These are phyloP conservation scores for Umbelopsis sp. DNA, from an alignment of 371 early-diverging fungal genomes.

Conservation along the genomic window DNA sequence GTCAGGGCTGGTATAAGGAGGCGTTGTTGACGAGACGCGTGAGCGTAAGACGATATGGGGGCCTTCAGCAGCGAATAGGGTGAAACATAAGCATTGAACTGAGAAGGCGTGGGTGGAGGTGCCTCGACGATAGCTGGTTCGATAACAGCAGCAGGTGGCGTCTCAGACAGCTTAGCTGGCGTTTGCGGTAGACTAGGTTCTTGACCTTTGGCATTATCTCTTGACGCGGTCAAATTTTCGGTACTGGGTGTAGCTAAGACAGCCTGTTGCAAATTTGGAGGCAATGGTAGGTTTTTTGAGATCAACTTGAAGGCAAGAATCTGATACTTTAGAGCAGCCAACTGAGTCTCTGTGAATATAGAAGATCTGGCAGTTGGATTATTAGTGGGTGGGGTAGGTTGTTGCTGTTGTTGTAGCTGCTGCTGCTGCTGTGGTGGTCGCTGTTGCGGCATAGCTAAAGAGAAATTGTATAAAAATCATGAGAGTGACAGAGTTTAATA, in stretches of 20 bases:
- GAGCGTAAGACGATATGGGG: conserved; percentile 49
- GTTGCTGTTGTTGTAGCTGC: conserved; percentile 13
- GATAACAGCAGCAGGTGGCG: neutral
- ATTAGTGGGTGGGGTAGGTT: conserved; percentile 1
- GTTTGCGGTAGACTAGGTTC: neutral
- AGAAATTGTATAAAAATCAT: neutral
- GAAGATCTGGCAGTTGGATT: neutral
- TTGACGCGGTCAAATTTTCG: conserved; percentile 15
- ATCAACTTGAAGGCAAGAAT: conserved; percentile 82
- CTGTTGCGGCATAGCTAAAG: conserved; percentile 1
- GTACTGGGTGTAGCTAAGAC: conserved; percentile 60
- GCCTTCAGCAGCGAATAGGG: conserved; percentile 60
- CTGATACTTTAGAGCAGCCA: conserved; percentile 73
- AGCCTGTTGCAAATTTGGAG: conserved; percentile 69
- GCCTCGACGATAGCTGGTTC: neutral
- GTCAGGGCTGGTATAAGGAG: conserved; percentile 74
- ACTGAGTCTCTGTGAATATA: conserved; percentile 67
- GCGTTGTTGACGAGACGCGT: conserved; percentile 71
- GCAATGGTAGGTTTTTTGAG: conserved; percentile 79
- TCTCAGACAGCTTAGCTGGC: conserved; percentile 25
- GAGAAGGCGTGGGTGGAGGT: conserved; percentile 21
- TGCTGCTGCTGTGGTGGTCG: conserved; percentile 31
- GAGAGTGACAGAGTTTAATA: neutral
- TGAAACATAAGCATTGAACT: conserved; percentile 44
- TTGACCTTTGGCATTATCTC: conserved; percentile 26